A percentile compares a stretch with the other conserved stretches of the same genome.
Conservation (phyloP, 352 stramenopile genomes). For the Globisporangium barbulae region DNA sequence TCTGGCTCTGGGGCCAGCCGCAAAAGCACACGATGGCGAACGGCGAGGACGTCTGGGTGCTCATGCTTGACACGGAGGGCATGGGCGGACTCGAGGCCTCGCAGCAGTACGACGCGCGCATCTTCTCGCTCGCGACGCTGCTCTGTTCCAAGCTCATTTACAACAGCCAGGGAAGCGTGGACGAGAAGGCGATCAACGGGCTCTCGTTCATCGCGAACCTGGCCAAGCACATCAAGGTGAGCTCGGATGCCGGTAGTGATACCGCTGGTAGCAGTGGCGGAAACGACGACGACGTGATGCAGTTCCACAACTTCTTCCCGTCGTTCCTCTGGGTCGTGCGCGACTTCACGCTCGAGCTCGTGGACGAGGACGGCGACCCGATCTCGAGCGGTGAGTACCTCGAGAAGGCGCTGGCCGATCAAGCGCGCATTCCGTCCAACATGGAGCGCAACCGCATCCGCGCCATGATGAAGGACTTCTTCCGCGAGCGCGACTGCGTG, state of each 20-base stretch:
- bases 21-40: conserved; percentile 56
- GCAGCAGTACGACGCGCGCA: conserved; percentile 84
- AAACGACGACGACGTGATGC: conserved; percentile 56
- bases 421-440: conserved; percentile 64
- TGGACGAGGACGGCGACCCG: conserved; percentile 78
- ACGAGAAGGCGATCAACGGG: conserved; percentile 81
- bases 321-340: conserved; percentile 88
- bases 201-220: conserved; percentile 88
- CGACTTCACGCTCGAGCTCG: conserved; percentile 85
- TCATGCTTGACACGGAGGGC: conserved; percentile 88
- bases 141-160: conserved; percentile 88
- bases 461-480: conserved; percentile 85
- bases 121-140: conserved; percentile 84
- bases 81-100: conserved; percentile 82
- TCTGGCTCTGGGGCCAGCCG: conserved; percentile 83
- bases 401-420: conserved; percentile 66
- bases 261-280: not conserved
- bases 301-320: conserved; percentile 86
- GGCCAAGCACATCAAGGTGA: conserved; percentile 82
- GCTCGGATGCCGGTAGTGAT: conserved; percentile 28
- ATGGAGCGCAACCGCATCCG: conserved; percentile 79
- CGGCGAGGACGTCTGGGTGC: conserved; percentile 67
- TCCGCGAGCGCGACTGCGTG: conserved; percentile 74
- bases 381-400: conserved; percentile 84
- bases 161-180: conserved; percentile 83